Evolutionary conservation across 23 red algal genomes (phyloP).

Genomic region (Gracilaria caudata): DNA sequence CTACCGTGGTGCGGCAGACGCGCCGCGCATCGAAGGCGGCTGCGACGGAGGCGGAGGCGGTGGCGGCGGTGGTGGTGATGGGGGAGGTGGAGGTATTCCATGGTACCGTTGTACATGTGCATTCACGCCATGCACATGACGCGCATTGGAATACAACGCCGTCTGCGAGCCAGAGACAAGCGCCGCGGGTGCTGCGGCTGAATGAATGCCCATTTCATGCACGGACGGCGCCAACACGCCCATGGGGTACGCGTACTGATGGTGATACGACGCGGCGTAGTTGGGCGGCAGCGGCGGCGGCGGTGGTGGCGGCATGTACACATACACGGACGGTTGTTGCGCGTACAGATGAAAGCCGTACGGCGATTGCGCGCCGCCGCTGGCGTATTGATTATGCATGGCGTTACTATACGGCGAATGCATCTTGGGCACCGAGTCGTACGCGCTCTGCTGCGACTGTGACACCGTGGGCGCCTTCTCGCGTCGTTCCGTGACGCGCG

Average conservation of each 20-base stretch:
- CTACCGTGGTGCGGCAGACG: background rate
- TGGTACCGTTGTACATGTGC: background rate
- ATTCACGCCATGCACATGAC: background rate
- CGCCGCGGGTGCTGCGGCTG: background rate
- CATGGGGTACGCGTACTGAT: background rate
- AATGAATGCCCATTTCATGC: background rate
- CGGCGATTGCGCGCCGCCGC: background rate
- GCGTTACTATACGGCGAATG: background rate
- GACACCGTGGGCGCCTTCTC: background rate
- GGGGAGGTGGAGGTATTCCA: background rate
- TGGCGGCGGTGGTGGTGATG: background rate
- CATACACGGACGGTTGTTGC: constrained; percentile 5
- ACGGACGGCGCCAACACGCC: background rate
- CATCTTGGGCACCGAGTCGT: background rate
- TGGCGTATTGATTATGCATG: too few species aligned
- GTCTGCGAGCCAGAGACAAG: background rate
- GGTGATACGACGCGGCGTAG: background rate
- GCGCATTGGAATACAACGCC: too few species aligned
- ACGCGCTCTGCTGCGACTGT: background rate
- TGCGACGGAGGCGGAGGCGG: background rate
- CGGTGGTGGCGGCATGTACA: background rate
- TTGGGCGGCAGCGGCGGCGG: background rate
- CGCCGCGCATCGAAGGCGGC: background rate
- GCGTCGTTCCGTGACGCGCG: background rate
- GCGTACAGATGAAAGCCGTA: background rate